A percentile compares a stretch with the other conserved stretches of the same genome.
These are phyloP conservation scores for Simplicillium sp. DNA, from an alignment of 2,329 filamentous ascomycete species.

Conservation along the genomic window DNA sequence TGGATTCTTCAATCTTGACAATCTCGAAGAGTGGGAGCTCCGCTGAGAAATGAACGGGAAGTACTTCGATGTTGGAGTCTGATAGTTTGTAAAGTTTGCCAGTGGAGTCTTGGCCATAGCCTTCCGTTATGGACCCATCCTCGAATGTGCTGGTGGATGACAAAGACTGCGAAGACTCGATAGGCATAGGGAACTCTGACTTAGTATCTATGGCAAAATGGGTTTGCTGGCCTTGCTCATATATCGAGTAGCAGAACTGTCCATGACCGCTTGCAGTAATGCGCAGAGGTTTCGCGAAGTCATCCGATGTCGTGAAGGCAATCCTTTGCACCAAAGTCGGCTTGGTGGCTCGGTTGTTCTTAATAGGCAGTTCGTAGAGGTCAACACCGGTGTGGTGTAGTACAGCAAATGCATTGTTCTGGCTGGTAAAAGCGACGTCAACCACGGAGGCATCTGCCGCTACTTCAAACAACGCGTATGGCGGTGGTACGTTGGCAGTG, in stretches of 20 bases:
- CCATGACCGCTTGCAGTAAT: conserved; percentile 18
- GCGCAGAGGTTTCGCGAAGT: conserved; percentile 19
- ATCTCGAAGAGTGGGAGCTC: conserved; percentile 46
- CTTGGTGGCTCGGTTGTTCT: conserved; percentile 38
- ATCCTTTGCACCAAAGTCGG: conserved; percentile 30
- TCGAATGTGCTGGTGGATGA: conserved; percentile 22
- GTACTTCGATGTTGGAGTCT: conserved; percentile 18
- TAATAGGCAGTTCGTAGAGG: conserved; percentile 60
- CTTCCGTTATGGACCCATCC: conserved; percentile 16
- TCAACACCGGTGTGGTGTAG: conserved; percentile 59
- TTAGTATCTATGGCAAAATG: conserved; percentile 13
- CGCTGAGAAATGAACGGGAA: conserved; percentile 28
- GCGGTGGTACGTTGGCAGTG: conserved; percentile 78
- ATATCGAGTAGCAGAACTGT: conserved; percentile 20
- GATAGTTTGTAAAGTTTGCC: conserved; percentile 34
- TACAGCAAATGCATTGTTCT: conserved; percentile 58
- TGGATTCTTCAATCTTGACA: conserved; percentile 27
- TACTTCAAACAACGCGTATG: conserved; percentile 79
- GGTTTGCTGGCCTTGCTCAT: conserved; percentile 15
- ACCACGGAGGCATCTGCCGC: conserved; percentile 50
- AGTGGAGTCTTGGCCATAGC: conserved; percentile 34
- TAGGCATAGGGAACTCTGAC: conserved; percentile 8
- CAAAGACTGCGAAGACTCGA: conserved; percentile 5
- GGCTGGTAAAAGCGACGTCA: conserved; percentile 65
- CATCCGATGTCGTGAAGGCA: conserved; percentile 22